Evolutionary conservation across 345 rosid genomes (phyloP).

Genomic region (Citrus medica): DNA sequence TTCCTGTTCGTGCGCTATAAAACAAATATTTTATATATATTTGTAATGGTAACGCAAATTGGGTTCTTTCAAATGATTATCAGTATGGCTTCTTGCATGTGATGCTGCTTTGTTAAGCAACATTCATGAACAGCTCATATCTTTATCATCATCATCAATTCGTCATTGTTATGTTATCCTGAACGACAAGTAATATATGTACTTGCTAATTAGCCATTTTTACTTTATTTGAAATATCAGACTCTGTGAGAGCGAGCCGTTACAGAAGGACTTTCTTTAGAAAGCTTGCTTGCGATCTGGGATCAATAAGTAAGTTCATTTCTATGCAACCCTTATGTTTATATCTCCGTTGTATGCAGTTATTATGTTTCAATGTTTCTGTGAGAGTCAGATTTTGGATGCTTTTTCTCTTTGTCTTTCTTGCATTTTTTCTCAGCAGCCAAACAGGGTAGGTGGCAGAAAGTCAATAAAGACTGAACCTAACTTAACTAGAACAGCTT

Average conservation of each 20-base stretch:
- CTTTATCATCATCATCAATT: constrained; percentile 3
- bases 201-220: too few species aligned
- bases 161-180: constrained; percentile 7
- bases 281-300: background rate
- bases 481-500: constrained; percentile 16
- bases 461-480: constrained; percentile 32
- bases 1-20: constrained; percentile 32
- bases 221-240: too few species aligned
- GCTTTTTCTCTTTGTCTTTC: background rate
- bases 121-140: constrained; percentile 32
- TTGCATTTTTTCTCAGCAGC: constrained; percentile 10
- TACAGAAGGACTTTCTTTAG: too few species aligned
- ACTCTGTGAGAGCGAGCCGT: too few species aligned
- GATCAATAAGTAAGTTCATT: background rate
- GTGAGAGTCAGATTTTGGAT: background rate
- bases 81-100: constrained; percentile 28
- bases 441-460: constrained; percentile 24
- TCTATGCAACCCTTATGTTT: background rate
- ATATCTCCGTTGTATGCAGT: background rate
- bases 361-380: background rate
- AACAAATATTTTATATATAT: background rate
- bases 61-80: constrained; percentile 16
- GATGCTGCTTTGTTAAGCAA: constrained; percentile 45
- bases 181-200: background rate
- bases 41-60: background rate